These are phyloP conservation scores for Byssochlamys sp. DNA, from an alignment of 2,329 filamentous ascomycete genomes.

Conservation along the genomic window DNA sequence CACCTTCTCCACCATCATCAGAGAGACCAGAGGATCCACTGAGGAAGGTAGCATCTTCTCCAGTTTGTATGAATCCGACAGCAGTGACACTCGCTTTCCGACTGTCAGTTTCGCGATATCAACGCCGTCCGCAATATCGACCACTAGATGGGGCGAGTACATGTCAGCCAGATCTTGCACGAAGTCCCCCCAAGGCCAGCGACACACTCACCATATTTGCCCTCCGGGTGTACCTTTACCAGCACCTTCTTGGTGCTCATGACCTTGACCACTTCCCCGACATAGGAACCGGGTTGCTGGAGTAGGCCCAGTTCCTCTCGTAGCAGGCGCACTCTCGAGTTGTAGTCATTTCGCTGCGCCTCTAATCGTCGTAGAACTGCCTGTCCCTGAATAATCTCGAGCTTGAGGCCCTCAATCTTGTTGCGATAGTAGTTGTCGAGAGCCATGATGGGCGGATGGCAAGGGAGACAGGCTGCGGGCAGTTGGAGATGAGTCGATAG, in stretches of 20 bases:
- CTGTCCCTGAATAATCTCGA: constrained; percentile 98
- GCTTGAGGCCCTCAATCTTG: constrained; percentile 99
- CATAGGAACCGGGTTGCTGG: constrained; percentile 95
- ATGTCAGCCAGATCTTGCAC: constrained; percentile 4
- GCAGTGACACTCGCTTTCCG: constrained; percentile 90
- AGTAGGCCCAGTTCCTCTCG: constrained; percentile 90
- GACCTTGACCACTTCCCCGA: constrained; percentile 98
- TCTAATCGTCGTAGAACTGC: constrained; percentile 88
- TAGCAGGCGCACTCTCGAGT: constrained; percentile 87
- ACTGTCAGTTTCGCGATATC: constrained; percentile 92
- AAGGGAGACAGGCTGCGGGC: constrained; percentile 14
- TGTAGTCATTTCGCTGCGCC: constrained; percentile 98
- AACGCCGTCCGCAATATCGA: constrained; percentile 88
- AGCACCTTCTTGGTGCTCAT: constrained; percentile 99
- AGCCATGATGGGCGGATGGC: constrained; percentile 62
- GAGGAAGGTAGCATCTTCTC: constrained; percentile 98
- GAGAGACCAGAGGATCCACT: constrained; percentile 92
- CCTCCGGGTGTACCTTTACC: constrained; percentile 97
- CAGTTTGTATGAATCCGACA: constrained; percentile 96
- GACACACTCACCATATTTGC: constrained; percentile 82
- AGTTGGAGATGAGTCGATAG: not conserved
- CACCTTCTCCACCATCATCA: constrained; percentile 99
- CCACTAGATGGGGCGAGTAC: constrained; percentile 49
- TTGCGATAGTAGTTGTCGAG: constrained; percentile 99
- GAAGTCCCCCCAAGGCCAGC: not conserved